A percentile compares a stretch with the other conserved stretches of the same genome.
These are phyloP conservation scores for Prosopis cineraria DNA, from an alignment of 306 rosid species.

Conservation along the genomic window DNA sequence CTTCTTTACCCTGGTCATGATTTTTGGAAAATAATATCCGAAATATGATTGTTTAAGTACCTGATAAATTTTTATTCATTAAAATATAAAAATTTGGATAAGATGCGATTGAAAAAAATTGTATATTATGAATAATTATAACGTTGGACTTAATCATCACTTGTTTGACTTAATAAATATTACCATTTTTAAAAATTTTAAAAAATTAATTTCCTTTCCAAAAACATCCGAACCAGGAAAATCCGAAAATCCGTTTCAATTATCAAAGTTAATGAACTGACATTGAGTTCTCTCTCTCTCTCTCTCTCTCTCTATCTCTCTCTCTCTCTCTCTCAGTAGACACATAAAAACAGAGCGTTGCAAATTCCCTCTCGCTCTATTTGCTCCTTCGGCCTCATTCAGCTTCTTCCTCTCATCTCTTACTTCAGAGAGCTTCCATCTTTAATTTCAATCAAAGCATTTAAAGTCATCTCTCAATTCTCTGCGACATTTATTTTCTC, in stretches of 20 bases:
- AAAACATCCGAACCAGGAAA: not conserved
- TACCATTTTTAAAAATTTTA: not conserved
- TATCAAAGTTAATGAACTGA: slow-evolving; percentile 28
- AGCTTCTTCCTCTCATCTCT: not conserved
- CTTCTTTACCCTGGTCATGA: too few relatives aligned
- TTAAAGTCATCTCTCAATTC: not conserved
- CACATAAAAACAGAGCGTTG: not conserved
- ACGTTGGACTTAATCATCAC: not conserved
- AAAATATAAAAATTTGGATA: not conserved
- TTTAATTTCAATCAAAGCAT: slow-evolving; percentile 25
- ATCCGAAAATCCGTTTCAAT: slow-evolving; percentile 24
- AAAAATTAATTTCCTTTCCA: not conserved
- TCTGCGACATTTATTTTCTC: not conserved
- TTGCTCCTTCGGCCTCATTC: not conserved
- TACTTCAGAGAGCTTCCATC: not conserved
- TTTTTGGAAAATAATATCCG: too few relatives aligned
- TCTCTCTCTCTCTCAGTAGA: not conserved
- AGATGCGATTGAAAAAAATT: not conserved
- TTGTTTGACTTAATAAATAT: not conserved
- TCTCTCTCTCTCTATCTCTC: not conserved
- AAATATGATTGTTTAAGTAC: too few relatives aligned
- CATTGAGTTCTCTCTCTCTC: not conserved
- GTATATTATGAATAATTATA: not conserved
- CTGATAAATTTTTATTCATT: too few relatives aligned
- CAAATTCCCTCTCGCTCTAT: not conserved